Evolutionary conservation across 345 rosid genomes (phyloP).

Genomic region (Pistacia integerrima): DNA sequence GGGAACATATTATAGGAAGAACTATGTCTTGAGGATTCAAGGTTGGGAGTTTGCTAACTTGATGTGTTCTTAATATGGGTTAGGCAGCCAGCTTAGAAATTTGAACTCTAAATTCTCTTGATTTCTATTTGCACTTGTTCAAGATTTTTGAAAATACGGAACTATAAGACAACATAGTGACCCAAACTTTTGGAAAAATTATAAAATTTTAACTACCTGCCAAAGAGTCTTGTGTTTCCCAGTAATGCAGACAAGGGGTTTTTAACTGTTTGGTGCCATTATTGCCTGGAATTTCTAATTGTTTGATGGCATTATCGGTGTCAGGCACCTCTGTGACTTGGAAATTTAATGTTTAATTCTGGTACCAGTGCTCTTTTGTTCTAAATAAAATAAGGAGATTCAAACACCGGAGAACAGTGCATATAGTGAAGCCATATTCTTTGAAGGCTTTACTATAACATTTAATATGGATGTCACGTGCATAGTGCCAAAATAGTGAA

Average conservation of each 20-base stretch:
- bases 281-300: no score
- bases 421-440: neutral
- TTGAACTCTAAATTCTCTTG: neutral
- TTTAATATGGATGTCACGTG: neutral
- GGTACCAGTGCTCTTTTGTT: no score
- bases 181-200: no score
- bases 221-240: no score
- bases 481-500: neutral
- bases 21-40: neutral
- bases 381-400: no score
- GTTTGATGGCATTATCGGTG: no score
- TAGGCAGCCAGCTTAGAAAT: neutral
- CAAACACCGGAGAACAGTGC: no score
- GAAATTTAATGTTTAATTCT: no score
- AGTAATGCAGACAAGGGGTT: neutral
- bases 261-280: no score
- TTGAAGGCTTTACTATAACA: neutral
- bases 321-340: no score
- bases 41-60: neutral
- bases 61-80: slow-evolving; percentile 1
- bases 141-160: neutral
- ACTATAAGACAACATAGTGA: no score
- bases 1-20: slow-evolving; percentile 4
- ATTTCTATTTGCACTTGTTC: neutral
- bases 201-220: no score